phyloP scores from a whole-genome alignment of 2,329 filamentous ascomycete genomes.

The Pestalotiopsis sp. region DNA sequence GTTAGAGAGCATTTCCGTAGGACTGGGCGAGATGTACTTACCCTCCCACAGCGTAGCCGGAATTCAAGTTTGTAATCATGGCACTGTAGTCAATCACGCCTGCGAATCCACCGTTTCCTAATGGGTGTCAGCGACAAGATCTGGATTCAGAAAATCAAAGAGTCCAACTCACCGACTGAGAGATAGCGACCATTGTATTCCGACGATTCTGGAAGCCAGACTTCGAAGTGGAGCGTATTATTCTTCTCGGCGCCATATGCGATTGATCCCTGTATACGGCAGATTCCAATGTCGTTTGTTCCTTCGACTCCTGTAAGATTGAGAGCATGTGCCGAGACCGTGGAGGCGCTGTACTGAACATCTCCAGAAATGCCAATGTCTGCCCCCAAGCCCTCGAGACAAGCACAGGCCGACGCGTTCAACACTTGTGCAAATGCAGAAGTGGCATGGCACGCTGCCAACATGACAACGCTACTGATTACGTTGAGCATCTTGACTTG shows the following conservation, averaged over 20 bases:
- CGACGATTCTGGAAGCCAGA: conserved; percentile 22
- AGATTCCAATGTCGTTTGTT: too few relatives aligned
- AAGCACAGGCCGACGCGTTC: too few relatives aligned
- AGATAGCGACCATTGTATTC: conserved; percentile 24
- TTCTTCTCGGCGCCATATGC: conserved; percentile 8
- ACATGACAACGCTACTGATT: too few relatives aligned
- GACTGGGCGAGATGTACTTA: background rate
- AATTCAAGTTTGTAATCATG: conserved; percentile 23
- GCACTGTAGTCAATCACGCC: conserved; percentile 21
- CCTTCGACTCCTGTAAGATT: too few relatives aligned
- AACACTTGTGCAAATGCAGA: too few relatives aligned
- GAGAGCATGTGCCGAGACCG: too few relatives aligned
- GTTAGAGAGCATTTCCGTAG: background rate
- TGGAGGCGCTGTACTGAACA: too few relatives aligned
- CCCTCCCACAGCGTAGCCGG: conserved; percentile 26
- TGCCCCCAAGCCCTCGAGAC: too few relatives aligned
- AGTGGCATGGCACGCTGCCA: too few relatives aligned
- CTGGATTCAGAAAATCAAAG: too few relatives aligned
- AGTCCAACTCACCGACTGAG: conserved; percentile 21
- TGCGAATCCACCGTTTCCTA: conserved; percentile 28
- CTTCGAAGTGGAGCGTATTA: conserved; percentile 26
- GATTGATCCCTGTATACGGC: background rate
- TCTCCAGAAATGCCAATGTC: too few relatives aligned
- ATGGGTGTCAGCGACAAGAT: background rate
- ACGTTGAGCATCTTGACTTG: too few relatives aligned